Evolutionary conservation across 306 rosid genomes (phyloP), one percentile per base, ranked within the genome.

Genomic region (Erythrophleum fordii): DNA sequence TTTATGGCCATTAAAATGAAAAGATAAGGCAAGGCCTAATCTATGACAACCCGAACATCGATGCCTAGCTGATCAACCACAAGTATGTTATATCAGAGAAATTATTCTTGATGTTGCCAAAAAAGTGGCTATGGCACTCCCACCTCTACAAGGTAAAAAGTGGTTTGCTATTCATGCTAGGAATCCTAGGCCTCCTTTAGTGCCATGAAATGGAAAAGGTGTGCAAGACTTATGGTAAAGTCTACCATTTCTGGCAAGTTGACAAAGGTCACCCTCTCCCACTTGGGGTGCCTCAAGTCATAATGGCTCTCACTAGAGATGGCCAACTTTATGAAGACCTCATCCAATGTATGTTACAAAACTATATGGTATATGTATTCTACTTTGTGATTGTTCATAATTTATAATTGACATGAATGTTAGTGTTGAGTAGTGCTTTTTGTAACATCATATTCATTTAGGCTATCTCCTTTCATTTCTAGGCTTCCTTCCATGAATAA

Each of bases 131-230:
- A 5, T 94, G 97, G 98, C 98, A 93, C 51, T 91, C 97, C 3
- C 97, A 92, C 72, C 77, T 85, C 85, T 94, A 89, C 53, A 97
- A 94, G 88, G 98, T 94, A 1, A 92, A 90, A 86, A 88, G 98
- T 39, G 97, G 95, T 0, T 25, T 81, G 16, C 58, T 90, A 67
- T 60, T 86, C 91, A 80, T 90, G 88, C 96, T 94, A 0, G 82
- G 83, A 0, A 58, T 92, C 1, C 92, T 94, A 0, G 84, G 81
- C 6, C 84, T 82, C 4, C 41, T 94, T 1, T 60, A 94, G 77
- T 86, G 86, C 26, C 60, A 59, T 26, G 95, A 92, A 28, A 5
- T 92, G 84, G 97, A 92, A 59, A 83, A 78, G 48, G 87, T 94
- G 4, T 85, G 84, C 83, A 89, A 89, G 87, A 94, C 98, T 14